phyloP scores from a whole-genome alignment of 1,139 yeast genomes.

The Suhomyces bokatorum region DNA sequence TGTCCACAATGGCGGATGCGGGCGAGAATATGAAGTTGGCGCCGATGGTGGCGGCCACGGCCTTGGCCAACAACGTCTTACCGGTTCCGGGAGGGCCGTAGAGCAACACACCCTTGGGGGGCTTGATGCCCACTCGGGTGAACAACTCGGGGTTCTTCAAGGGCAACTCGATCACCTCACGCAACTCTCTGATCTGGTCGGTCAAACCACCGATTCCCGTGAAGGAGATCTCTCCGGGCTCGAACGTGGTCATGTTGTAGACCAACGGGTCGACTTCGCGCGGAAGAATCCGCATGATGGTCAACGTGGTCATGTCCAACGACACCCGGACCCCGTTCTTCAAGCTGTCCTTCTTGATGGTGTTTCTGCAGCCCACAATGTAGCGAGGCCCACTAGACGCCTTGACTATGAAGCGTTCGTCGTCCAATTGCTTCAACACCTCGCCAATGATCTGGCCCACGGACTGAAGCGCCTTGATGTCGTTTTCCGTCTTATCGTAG shows the following conservation, averaged over 20 bases:
- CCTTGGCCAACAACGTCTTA: constrained; percentile 92
- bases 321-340: constrained; percentile 97
- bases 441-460: constrained; percentile 99
- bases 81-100: constrained; percentile 99
- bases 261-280: constrained; percentile 98
- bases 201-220: constrained; percentile 96
- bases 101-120: constrained; percentile 95
- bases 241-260: constrained; percentile 96
- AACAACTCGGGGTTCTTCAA: constrained; percentile 96
- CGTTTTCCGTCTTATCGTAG: constrained; percentile 93
- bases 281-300: constrained; percentile 96
- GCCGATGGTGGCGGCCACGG: constrained; percentile 98
- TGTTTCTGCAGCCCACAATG: constrained; percentile 95
- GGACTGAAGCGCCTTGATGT: constrained; percentile 93
- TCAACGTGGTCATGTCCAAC: constrained; percentile 94
- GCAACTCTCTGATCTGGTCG: constrained; percentile 92
- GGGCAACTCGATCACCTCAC: constrained; percentile 97
- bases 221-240: constrained; percentile 94
- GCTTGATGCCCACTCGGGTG: constrained; percentile 93
- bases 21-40: constrained; percentile 98
- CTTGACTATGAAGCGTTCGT: constrained; percentile 92
- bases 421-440: constrained; percentile 92
- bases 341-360: constrained; percentile 78
- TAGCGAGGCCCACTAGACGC: constrained; percentile 98
- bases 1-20: constrained; percentile 97